Conservation (phyloP, 1,284 basidiomycete genomes). For the Naganishia sp. region DNA sequence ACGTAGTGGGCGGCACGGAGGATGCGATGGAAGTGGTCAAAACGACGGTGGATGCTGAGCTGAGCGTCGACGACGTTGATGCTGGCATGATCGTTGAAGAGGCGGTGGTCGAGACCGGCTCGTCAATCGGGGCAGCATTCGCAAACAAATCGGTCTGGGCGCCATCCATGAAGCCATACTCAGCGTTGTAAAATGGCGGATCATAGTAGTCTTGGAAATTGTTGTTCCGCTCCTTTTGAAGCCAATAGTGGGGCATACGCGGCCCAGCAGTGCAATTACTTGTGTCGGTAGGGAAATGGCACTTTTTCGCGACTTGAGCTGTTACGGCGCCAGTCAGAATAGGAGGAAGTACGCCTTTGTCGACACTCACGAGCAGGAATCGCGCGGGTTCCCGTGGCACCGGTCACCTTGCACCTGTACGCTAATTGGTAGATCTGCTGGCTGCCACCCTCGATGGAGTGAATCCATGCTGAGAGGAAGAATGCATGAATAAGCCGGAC, state of each 20-base stretch:
- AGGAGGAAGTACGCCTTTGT: background rate
- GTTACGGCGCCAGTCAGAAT: background rate
- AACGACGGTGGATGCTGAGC: background rate
- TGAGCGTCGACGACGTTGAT: background rate
- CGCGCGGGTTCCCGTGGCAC: conserved; percentile 40
- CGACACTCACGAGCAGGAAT: conserved; percentile 42
- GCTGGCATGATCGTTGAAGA: background rate
- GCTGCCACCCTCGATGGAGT: conserved; percentile 41
- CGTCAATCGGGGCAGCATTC: conserved; percentile 13
- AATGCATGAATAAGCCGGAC: background rate
- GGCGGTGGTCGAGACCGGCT: background rate
- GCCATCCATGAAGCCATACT: conserved; percentile 53
- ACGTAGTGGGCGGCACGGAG: background rate
- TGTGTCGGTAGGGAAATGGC: conserved; percentile 42
- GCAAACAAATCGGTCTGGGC: conserved; percentile 55
- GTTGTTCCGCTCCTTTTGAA: conserved; percentile 47
- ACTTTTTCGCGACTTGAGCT: conserved; percentile 48
- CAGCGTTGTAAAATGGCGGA: conserved; percentile 52
- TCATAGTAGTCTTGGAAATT: conserved; percentile 45
- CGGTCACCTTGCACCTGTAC: conserved; percentile 49
- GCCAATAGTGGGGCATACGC: conserved; percentile 51
- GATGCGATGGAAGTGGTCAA: background rate
- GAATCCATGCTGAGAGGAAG: conserved; percentile 43
- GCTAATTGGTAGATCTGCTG: conserved; percentile 46
- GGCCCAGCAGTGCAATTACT: conserved; percentile 47